These are phyloP conservation scores for Periconia sp. DNA, from an alignment of 2,329 filamentous ascomycete genomes.

Conservation along the genomic window DNA sequence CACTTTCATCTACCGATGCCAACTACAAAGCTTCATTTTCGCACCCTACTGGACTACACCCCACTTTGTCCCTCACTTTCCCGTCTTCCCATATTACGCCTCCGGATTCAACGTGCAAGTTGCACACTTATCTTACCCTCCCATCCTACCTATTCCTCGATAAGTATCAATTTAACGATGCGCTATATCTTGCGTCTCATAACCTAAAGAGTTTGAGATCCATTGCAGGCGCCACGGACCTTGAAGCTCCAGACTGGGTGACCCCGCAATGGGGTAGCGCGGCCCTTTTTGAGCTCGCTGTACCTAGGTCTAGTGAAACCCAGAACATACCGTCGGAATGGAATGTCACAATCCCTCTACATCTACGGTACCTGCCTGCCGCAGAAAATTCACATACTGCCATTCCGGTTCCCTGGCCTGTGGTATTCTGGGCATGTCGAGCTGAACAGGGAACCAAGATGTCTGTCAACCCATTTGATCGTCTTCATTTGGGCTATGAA, in stretches of 20 bases:
- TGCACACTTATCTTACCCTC: conserved; percentile 81
- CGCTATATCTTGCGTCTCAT: conserved; percentile 77
- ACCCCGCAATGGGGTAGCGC: conserved; percentile 76
- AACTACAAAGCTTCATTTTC: conserved; percentile 67
- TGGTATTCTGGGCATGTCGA: conserved; percentile 87
- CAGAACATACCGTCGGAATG: conserved; percentile 45
- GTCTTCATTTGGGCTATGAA: conserved; percentile 83
- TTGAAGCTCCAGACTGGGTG: conserved; percentile 87
- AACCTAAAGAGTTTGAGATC: conserved; percentile 71
- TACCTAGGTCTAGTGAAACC: conserved; percentile 42
- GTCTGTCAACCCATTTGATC: conserved; percentile 79
- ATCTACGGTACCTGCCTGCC: conserved; percentile 74
- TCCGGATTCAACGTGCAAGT: conserved; percentile 58
- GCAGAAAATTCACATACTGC: conserved; percentile 32
- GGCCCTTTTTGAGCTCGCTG: conserved; percentile 72
- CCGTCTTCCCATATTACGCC: conserved; percentile 56
- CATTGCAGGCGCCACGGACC: conserved; percentile 75
- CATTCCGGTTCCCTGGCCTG: conserved; percentile 73
- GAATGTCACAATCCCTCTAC: conserved; percentile 75
- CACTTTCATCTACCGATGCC: conserved; percentile 55
- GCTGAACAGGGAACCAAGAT: conserved; percentile 68
- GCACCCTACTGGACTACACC: conserved; percentile 79
- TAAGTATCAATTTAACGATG: conserved; percentile 78
- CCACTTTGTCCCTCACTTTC: conserved; percentile 71
- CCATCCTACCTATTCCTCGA: conserved; percentile 83